Evolutionary conservation across 768 basidiomycete species (phyloP), one percentile per base, ranked within the genome.

Genomic region (Serendipita indica): DNA sequence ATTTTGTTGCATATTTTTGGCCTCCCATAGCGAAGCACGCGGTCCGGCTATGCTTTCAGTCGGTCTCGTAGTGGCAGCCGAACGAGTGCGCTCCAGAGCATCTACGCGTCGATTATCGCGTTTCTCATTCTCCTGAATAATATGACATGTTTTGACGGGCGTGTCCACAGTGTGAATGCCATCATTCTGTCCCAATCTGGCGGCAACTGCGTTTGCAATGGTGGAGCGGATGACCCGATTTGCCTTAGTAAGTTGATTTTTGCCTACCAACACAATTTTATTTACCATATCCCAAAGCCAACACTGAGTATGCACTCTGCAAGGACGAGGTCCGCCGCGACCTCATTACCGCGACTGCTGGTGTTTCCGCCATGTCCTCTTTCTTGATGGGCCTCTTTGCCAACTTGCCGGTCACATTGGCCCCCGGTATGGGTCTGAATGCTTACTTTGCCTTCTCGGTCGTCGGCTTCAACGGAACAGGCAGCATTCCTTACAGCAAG

Each of bases 391-490:
- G 89, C 45, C 70, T 83, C 13, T 68, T 89, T 22, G 89, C 86
- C 35, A 92, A 92, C 67, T 73, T 92, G n/a, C 89, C 89, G 1
- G 79, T 92, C n/a, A 87, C 83, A 33, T 16, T 41, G 20, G 39
- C 25, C 4, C 35, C 34, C 13, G 89, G 89, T 60, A 75, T 92
- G 61, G 89, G 89, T 58, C 71, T 89, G 25, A 87, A 87, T 63
- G 85, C 86, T 37, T 88, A 89, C 84, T 90, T 92, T 70, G 76
- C 89, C 2, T 92, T 89, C 70, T 89, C 86, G 16, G 81, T 91
- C 13, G 89, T 92, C 25, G 89, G 89, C 12, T 84, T 82, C 72
- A 83, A 89, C 64, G 89, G 89, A 2, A 76, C 77, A 49, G 75
- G 76, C 5, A 75, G 78, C 57, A 81, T 90, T 66, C 75, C 78